These are phyloP conservation scores for Eucalyptus caleyi DNA, from an alignment of 345 rosid genomes.

Conservation along the genomic window DNA sequence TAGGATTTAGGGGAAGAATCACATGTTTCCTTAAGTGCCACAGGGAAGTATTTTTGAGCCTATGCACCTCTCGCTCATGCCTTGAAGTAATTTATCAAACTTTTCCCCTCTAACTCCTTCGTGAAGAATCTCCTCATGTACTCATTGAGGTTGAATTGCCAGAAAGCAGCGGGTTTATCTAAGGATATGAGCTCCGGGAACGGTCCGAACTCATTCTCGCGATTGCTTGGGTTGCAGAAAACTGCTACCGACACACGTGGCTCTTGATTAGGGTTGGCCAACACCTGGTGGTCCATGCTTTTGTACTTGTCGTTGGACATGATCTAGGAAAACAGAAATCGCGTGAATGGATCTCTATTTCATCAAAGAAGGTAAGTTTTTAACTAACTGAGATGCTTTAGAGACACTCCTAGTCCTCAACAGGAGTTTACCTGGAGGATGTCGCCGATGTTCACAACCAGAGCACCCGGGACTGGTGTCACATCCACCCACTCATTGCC, in stretches of 20 bases:
- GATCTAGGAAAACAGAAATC: slow-evolving; percentile 2
- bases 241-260: slow-evolving; percentile 23
- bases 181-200: slow-evolving; percentile 15
- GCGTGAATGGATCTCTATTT: neutral
- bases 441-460: slow-evolving; percentile 35
- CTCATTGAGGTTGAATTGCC: slow-evolving; percentile 7
- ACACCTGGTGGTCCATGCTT: slow-evolving; percentile 29
- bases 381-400: neutral
- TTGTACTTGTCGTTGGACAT: slow-evolving; percentile 31
- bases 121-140: slow-evolving; percentile 19
- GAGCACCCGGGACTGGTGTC: slow-evolving; percentile 29
- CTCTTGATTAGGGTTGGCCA: slow-evolving; percentile 16
- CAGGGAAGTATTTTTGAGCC: neutral
- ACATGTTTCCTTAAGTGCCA: neutral
- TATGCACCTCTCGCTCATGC: neutral
- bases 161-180: slow-evolving; percentile 16
- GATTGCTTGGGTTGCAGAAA: slow-evolving; percentile 15
- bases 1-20: neutral
- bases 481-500: slow-evolving; percentile 33
- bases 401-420: neutral
- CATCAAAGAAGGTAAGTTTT: neutral
- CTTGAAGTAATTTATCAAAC: slow-evolving; percentile 21
- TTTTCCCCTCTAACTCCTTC: slow-evolving; percentile 26
- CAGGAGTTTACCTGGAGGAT: slow-evolving; percentile 23
- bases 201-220: slow-evolving; percentile 17